These are phyloP conservation scores for Acanthamoeba triangularis DNA, from an alignment of 208 protist genomes.

Conservation along the genomic window DNA sequence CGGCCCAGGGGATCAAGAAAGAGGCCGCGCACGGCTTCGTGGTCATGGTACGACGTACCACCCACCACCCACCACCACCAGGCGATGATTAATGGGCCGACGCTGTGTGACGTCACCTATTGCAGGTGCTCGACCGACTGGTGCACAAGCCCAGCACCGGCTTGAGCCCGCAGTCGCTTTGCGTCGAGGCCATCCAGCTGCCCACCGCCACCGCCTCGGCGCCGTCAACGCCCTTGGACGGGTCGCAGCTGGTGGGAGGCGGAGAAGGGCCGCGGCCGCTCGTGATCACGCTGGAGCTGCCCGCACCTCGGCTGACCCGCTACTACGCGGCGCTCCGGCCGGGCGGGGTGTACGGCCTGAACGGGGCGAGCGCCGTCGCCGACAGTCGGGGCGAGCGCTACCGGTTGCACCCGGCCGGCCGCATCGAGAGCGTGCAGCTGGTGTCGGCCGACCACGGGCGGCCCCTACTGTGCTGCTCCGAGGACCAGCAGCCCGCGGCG, in stretches of 20 bases:
- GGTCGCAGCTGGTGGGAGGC: too few relatives aligned
- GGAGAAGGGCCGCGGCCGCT: background rate
- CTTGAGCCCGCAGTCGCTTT: background rate
- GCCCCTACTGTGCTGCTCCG: background rate
- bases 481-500: background rate
- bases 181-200: background rate
- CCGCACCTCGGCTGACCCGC: background rate
- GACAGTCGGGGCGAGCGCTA: background rate
- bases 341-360: background rate
- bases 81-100: too few relatives aligned
- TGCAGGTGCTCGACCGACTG: background rate
- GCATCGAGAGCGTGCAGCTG: slow-evolving; percentile 5
- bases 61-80: too few relatives aligned
- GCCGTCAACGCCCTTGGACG: background rate
- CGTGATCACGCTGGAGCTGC: background rate
- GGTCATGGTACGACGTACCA: background rate
- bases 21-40: background rate
- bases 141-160: background rate
- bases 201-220: background rate
- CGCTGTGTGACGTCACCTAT: background rate
- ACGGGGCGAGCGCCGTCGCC: background rate
- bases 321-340: background rate
- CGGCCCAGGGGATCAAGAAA: background rate
- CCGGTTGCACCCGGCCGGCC: background rate
- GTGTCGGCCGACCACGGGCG: background rate